Evolutionary conservation across 345 rosid genomes (phyloP).

Genomic region (Draba incana): DNA sequence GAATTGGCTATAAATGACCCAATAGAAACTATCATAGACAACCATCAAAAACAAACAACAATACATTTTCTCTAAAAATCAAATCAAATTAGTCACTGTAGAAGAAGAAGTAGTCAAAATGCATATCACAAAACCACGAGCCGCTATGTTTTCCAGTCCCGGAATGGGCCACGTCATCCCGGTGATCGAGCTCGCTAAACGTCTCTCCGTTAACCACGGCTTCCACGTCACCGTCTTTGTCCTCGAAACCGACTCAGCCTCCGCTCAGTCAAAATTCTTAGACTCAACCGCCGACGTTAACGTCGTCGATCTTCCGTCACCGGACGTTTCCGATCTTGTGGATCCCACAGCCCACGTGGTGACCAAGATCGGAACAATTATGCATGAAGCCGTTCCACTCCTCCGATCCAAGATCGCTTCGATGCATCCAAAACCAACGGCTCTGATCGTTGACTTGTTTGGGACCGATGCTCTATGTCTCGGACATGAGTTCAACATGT

Average conservation of each 20-base stretch:
- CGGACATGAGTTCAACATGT: constrained; percentile 52
- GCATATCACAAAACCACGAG: constrained; percentile 47
- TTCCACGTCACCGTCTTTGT: constrained; percentile 53
- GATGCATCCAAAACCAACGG: constrained; percentile 47
- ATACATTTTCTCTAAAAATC: neutral
- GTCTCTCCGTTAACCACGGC: constrained; percentile 47
- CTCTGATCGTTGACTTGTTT: constrained; percentile 55
- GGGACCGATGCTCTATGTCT: constrained; percentile 56
- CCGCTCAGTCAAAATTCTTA: constrained; percentile 43
- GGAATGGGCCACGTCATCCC: constrained; percentile 80
- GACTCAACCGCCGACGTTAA: constrained; percentile 32
- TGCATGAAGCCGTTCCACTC: constrained; percentile 50
- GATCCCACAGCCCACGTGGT: constrained; percentile 40
- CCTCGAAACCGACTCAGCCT: constrained; percentile 43
- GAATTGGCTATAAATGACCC: constrained; percentile 31
- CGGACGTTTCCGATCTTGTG: constrained; percentile 40
- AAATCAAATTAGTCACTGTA: neutral
- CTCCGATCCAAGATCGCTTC: constrained; percentile 49
- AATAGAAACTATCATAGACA: constrained; percentile 1
- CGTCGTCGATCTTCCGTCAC: constrained; percentile 47
- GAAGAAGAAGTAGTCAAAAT: constrained; percentile 31
- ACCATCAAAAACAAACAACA: neutral
- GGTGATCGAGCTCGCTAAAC: constrained; percentile 59
- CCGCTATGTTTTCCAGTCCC: constrained; percentile 62
- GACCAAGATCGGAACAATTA: constrained; percentile 41